A percentile compares a stretch with the other conserved stretches of the same genome.
phyloP scores from a whole-genome alignment of 2,329 filamentous ascomycete species.

The Elsinoe fawcettii region DNA sequence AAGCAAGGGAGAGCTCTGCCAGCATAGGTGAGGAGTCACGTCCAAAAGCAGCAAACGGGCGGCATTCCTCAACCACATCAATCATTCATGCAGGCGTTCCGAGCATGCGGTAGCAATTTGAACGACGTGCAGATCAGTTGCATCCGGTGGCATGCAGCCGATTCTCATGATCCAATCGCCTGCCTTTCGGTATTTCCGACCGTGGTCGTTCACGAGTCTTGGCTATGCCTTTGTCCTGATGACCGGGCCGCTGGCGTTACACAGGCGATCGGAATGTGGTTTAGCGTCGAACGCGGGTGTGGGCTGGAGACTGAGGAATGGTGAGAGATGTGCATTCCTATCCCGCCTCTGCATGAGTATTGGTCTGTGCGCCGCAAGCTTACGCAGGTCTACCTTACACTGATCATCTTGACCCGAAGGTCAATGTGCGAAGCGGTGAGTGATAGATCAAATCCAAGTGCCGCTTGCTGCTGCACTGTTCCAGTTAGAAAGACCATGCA shows the following conservation, averaged over 20 bases:
- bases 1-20: neutral
- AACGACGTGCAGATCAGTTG: constrained; percentile 3
- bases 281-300: neutral
- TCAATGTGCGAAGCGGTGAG: neutral
- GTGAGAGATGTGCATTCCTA: constrained; percentile 4
- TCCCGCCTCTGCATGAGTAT: neutral
- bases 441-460: neutral
- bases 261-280: constrained; percentile 9
- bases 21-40: neutral
- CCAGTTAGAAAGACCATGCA: neutral
- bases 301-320: neutral
- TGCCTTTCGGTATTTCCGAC: constrained; percentile 5
- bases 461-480: neutral
- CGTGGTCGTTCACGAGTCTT: neutral
- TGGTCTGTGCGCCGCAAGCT: neutral
- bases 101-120: constrained; percentile 2
- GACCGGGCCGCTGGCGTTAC: constrained; percentile 4
- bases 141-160: constrained; percentile 6
- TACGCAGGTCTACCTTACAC: neutral
- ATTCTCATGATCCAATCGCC: constrained; percentile 1
- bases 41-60: neutral
- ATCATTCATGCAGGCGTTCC: neutral
- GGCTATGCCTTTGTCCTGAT: neutral
- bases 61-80: constrained; percentile 1
- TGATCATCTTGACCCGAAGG: neutral